A percentile compares a stretch with the other conserved stretches of the same genome.
Evolutionary conservation across 2,329 filamentous ascomycete species (phyloP).

Genomic region (Beauveria scarabaeidicola): DNA sequence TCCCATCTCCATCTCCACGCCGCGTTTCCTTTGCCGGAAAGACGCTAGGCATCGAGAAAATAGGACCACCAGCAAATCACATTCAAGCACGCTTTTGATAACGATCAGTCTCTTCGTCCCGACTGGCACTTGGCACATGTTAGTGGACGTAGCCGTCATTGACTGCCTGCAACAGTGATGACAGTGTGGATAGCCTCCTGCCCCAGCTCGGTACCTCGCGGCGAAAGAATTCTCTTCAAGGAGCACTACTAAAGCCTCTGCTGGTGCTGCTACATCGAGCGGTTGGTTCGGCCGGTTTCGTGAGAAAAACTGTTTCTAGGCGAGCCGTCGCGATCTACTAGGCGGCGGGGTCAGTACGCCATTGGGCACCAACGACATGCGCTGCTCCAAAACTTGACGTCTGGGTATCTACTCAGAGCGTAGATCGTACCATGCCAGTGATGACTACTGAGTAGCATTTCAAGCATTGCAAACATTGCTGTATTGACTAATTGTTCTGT

Average conservation of each 20-base stretch:
- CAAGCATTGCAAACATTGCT: no score
- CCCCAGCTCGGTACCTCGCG: neutral
- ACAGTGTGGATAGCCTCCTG: neutral
- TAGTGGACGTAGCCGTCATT: neutral
- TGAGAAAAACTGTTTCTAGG: neutral
- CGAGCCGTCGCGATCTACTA: neutral
- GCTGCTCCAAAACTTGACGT: no score
- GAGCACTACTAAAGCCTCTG: neutral
- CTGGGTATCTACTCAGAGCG: no score
- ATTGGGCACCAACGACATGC: no score
- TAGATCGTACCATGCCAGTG: no score
- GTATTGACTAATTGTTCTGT: no score
- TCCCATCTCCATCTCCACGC: neutral
- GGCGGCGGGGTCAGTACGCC: no score
- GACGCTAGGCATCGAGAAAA: neutral
- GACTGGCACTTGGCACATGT: neutral
- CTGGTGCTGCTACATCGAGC: neutral
- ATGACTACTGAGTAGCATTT: no score
- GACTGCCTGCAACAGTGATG: neutral
- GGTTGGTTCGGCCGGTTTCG: neutral
- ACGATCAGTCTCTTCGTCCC: neutral
- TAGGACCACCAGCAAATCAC: neutral
- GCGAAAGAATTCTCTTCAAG: neutral
- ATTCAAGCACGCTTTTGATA: neutral
- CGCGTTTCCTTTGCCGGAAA: neutral